Base-by-base conservation (phyloP, 805 yeast genomes). In the Lipomyces lipofer region DNA sequence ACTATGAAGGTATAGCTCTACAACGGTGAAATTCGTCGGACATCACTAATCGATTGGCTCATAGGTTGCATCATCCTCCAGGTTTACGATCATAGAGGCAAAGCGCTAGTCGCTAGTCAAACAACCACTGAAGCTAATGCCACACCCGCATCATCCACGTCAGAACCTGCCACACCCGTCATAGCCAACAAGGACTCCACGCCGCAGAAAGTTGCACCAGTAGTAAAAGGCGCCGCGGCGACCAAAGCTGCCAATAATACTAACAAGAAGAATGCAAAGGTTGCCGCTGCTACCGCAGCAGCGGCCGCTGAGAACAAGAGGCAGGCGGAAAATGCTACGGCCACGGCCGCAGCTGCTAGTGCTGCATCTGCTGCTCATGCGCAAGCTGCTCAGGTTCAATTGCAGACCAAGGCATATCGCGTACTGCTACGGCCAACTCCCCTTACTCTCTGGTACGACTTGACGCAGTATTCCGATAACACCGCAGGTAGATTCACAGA, bases 341-440 rank as follows among this genome's bases (percentile, higher is more conserved):
- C 15, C 40, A 24, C 44, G 12, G 39, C 47, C 10, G n/a, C 25
- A 27, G 17, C 51, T 9, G 39, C 40, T 9, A n/a, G 40, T 8
- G 38, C 21, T 12, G 27, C 52, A 33, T 17, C 28, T 10, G 10
- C 49, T 9, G 6, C 54, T 7, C 38, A 5, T 4, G 29, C 13
- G 29, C 38, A 25, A 49, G 58, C 3, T 28, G 58, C 58, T 32
- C 66, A 56, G 68, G 32, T 36, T 33, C 75, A 39, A 19, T 13
- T 15, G 36, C 77, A 81, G 55, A 94, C 95, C 1, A 81, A 85
- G 59, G 82, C 86, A 5, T 90, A 85, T 69, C 77, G 92, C 55
- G 83, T 96, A 0, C 71, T 94, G 24, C 73, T 92, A 48, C 77
- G 84, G 53, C 96, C 97, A 2, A 86, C 95, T 1, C 90, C 85